These are phyloP conservation scores for Camellia oleifera DNA, from an alignment of 179 eudicot genomes.

Conservation along the genomic window DNA sequence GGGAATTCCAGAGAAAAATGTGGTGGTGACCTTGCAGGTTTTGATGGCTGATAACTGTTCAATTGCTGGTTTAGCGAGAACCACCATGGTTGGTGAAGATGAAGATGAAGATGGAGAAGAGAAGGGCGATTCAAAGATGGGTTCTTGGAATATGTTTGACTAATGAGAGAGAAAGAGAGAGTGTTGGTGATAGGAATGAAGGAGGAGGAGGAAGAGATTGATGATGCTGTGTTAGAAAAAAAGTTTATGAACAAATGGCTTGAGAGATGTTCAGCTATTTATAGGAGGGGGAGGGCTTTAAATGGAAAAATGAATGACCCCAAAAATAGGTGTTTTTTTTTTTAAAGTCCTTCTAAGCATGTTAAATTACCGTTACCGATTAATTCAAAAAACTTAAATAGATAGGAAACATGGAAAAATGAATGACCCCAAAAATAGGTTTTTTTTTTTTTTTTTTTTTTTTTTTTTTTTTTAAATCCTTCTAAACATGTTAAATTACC, in stretches of 20 bases:
- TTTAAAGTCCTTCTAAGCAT: no score
- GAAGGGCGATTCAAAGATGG: neutral
- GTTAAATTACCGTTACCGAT: no score
- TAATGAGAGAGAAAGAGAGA: neutral
- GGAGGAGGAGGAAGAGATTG: conserved; percentile 1
- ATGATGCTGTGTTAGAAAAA: neutral
- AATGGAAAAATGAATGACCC: neutral
- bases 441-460: no score
- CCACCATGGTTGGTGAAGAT: conserved; percentile 27
- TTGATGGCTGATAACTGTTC: conserved; percentile 25
- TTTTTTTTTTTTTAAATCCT: no score
- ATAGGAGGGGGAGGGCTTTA: conserved; percentile 13
- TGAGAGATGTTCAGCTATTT: conserved; percentile 21
- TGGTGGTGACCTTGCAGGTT: conserved; percentile 18
- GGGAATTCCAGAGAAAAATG: conserved; percentile 28
- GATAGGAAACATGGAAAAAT: no score
- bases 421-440: no score
- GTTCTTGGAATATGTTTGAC: neutral
- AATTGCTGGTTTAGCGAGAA: conserved; percentile 27
- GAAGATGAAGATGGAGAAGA: neutral
- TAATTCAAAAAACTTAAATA: no score
- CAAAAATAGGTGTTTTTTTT: no score
- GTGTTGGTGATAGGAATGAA: neutral
- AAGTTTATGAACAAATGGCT: conserved; percentile 16
- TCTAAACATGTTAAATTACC: no score